These are phyloP conservation scores for Nyssa sinensis DNA, from an alignment of 148 eudicot species.

Conservation along the genomic window DNA sequence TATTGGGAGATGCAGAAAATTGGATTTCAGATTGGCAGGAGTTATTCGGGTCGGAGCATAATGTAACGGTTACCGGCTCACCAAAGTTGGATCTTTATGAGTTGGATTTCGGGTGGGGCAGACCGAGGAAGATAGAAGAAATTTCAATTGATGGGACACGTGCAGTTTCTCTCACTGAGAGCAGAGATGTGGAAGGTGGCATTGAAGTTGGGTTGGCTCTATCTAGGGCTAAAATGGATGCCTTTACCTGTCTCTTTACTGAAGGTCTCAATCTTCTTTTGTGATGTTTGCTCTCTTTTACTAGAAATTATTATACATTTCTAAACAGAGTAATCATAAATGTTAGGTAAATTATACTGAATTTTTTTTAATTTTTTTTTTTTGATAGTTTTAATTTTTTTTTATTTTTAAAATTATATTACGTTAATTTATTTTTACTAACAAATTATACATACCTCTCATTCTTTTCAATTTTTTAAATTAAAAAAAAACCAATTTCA, in stretches of 20 bases:
- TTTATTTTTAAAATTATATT: too few species aligned
- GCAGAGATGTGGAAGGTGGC: constrained; percentile 43
- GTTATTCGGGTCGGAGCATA: constrained; percentile 25
- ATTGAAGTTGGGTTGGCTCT: constrained; percentile 52
- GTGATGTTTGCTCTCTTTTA: not conserved
- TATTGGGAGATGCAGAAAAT: constrained; percentile 29
- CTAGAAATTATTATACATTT: too few species aligned
- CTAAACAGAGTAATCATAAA: too few species aligned
- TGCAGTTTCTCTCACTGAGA: constrained; percentile 38
- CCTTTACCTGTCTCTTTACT: constrained; percentile 11
- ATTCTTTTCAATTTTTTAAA: too few species aligned
- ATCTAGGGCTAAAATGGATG: constrained; percentile 33
- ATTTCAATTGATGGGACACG: constrained; percentile 34
- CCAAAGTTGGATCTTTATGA: constrained; percentile 48
- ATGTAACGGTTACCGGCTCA: constrained; percentile 52
- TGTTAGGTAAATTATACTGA: too few species aligned
- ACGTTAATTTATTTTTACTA: too few species aligned
- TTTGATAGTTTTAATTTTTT: too few species aligned
- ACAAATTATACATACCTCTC: too few species aligned
- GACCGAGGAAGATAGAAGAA: constrained; percentile 42
- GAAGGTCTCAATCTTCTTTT: not conserved
- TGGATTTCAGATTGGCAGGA: constrained; percentile 43
- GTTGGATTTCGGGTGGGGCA: constrained; percentile 61
- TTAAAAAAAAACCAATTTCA: too few species aligned
- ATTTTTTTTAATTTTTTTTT: too few species aligned